Evolutionary conservation across 805 yeast species (phyloP), one percentile per base, ranked within the genome.

Genomic region (Candida khao-thaluensis): DNA sequence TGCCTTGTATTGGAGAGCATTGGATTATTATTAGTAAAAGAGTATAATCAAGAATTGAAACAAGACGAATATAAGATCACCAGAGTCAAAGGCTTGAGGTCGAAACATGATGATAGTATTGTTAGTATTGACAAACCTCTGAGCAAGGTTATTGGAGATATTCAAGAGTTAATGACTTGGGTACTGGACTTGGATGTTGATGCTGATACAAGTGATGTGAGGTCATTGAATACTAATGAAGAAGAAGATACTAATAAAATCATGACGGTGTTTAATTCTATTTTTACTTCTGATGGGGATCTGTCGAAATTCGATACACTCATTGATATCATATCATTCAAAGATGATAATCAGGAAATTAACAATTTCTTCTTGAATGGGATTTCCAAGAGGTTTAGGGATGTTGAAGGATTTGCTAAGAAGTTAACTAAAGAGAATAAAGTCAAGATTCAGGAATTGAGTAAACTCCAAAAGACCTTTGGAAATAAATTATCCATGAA

Each of bases 341-440:
- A 52, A 29, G 52, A 49, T 26, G 52, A 47, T 18, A 23, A 23
- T 11, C 47, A 46, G 1, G 44, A 37, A 22, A 25, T 42, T 7
- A 49, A 54, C 11, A 52, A 50, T 28, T 68, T 68, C 47, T 66
- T 69, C 48, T 50, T 62, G 37, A 59, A 61, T 37, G 72, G 72
- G 1, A 64, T 89, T 2, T 72, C 81, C 26, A 80, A 83, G 54
- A 69, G 99, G 42, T 90, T 93, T 52, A 78, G 76, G 40, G 98
- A 91, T 54, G 95, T 91, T 36, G 98, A 93, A 57, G 77, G 82
- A 5, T 71, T 90, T 50, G 98, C 98, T 2, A 81, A 93, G 52
- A 85, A 79, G 53, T 71, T 86, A 43, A 86, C 90, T 41, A 82
- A 82, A 53, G 95, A 86, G 49, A 81, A 76, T 49, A 76, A 73